A percentile compares a stretch with the other conserved stretches of the same genome.
Evolutionary conservation across 1,284 basidiomycete genomes (phyloP).

Genomic region (Cryptococcus sp.): DNA sequence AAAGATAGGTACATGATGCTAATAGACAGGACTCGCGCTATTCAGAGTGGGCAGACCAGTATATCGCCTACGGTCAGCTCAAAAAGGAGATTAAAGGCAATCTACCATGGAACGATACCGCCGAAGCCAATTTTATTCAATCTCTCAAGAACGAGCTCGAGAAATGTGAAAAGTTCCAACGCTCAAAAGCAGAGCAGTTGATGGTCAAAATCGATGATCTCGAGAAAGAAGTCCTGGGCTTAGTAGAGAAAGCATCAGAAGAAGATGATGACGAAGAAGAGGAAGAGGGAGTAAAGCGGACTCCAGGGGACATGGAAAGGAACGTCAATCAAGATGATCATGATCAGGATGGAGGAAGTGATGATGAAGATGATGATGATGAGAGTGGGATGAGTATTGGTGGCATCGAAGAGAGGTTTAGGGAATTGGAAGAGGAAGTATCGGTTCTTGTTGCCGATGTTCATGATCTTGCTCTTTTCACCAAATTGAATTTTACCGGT

Average conservation of each 20-base stretch:
- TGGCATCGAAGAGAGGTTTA: constrained; percentile 82
- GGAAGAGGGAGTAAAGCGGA: constrained; percentile 14
- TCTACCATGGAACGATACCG: constrained; percentile 63
- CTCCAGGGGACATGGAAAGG: constrained; percentile 33
- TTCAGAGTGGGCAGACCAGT: constrained; percentile 83
- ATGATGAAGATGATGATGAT: constrained; percentile 56
- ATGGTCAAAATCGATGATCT: constrained; percentile 72
- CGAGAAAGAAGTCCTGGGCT: constrained; percentile 69
- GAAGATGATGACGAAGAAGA: constrained; percentile 41
- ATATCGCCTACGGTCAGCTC: constrained; percentile 81
- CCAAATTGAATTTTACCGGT: constrained; percentile 94
- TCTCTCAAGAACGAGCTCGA: constrained; percentile 84
- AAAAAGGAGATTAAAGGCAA: constrained; percentile 77
- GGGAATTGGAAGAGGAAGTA: constrained; percentile 87
- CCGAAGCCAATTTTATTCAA: constrained; percentile 74
- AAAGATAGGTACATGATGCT: neutral
- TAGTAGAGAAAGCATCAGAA: constrained; percentile 55
- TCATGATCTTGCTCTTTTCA: constrained; percentile 91
- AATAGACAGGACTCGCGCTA: constrained; percentile 68
- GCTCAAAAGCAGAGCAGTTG: constrained; percentile 81
- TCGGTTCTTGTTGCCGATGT: constrained; percentile 96
- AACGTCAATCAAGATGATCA: constrained; percentile 53
- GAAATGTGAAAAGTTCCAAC: constrained; percentile 95
- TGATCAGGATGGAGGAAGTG: constrained; percentile 51
- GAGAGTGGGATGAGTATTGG: constrained; percentile 58